Evolutionary conservation across 2,329 filamentous ascomycete genomes (phyloP).

Genomic region (Chrysoporthe austroafricana): DNA sequence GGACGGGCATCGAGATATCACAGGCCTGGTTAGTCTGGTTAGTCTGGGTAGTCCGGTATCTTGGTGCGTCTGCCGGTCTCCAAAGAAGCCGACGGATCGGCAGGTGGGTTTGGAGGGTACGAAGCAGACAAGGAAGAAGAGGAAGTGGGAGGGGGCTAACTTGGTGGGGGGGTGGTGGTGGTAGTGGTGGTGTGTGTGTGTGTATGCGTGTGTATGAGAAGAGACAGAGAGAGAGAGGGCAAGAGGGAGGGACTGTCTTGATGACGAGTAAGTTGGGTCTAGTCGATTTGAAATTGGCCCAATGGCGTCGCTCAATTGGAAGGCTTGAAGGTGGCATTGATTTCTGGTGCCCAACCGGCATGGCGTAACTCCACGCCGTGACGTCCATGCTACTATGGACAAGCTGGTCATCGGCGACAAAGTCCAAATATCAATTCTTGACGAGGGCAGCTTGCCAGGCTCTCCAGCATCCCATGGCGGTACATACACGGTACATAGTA

Average conservation of each 20-base stretch:
- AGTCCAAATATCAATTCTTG: background rate
- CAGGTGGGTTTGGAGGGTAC: background rate
- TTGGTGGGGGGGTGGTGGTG: background rate
- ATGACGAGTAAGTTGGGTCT: conserved; percentile 11
- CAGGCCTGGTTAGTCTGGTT: background rate
- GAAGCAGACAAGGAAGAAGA: conserved; percentile 4
- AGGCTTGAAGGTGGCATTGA: background rate
- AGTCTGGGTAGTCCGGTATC: background rate
- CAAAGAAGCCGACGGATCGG: conserved; percentile 4
- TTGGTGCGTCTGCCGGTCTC: background rate
- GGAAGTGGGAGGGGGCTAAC: background rate
- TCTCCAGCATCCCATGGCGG: background rate
- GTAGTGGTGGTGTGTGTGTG: background rate
- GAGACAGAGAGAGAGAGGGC: background rate
- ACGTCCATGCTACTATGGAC: background rate
- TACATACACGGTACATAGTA: background rate
- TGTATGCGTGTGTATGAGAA: too few species aligned
- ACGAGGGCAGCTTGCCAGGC: background rate
- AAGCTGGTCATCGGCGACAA: background rate
- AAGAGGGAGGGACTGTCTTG: background rate
- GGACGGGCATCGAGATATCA: conserved; percentile 1
- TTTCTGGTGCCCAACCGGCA: background rate
- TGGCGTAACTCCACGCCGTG: background rate
- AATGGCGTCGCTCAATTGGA: conserved; percentile 8
- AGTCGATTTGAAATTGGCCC: background rate